Evolutionary conservation across 805 yeast genomes (phyloP), one percentile per base, ranked within the genome.

Genomic region (Candida loeiensis): DNA sequence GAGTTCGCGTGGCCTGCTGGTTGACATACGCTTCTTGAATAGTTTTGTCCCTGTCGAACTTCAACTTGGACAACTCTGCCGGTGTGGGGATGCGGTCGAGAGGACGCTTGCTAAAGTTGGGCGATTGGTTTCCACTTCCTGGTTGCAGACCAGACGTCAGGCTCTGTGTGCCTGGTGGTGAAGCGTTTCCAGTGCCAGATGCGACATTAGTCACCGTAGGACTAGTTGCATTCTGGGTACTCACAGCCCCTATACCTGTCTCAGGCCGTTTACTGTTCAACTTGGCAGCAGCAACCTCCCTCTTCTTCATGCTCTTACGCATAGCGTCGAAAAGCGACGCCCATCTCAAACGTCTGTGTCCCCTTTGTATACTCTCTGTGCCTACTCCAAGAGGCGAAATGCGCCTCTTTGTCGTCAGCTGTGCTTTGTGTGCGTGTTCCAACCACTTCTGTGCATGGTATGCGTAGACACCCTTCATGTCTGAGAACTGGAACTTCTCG

Each of bases 281-380:
- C 44, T 66, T 66, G 3, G 72, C 63, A 7, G 54, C 47, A 3
- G 80, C 77, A 50, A 73, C 17, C 59, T 93, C 99, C 33, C 98
- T 73, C 58, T 90, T 90, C 50, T 87, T 79, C 82, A 90, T 87
- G 49, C 84, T 71, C 62, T 89, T 89, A 43, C 96, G 73, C 66
- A 93, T 82, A 1, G 95, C 96, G 57, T 93, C 99, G 67, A 93
- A 87, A 87, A 93, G 85, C 40, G 95, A 85, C 0, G 96, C 96
- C 97, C 97, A 93, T 48, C 98, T 76, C 44, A 91, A 69, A 39
- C 95, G 72, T 44, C 85, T 71, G 54, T 93, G 96, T 14, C 99
- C 99, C 47, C 98, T 68, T 60, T 91, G 97, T 34, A 89, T 84
- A 0, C 95, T 85, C 53, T 91, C 97, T 16, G 79, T 76, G 0